phyloP scores from a whole-genome alignment of 768 basidiomycete genomes.

The Suillus bovinus region DNA sequence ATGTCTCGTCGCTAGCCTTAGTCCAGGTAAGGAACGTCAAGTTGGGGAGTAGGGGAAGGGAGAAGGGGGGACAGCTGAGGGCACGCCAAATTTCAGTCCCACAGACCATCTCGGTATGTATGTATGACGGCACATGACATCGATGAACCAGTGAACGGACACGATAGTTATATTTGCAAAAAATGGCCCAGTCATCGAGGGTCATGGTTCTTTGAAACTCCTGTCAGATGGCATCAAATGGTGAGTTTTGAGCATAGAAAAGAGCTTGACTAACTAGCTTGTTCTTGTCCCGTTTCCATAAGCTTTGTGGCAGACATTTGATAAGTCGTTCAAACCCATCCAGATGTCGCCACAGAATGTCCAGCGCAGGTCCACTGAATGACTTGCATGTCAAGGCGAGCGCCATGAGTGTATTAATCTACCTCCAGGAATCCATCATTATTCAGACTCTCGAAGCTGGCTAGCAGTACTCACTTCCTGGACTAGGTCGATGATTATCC shows the following conservation, averaged over 20 bases:
- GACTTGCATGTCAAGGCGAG: slow-evolving; percentile 4
- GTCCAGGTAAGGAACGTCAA: neutral
- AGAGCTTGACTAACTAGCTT: neutral
- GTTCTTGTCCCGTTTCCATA: neutral
- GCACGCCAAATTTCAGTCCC: neutral
- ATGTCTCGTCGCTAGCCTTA: no score
- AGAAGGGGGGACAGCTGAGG: neutral
- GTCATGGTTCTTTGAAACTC: neutral
- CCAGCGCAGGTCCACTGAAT: neutral
- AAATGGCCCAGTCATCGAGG: neutral
- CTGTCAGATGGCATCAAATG: no score
- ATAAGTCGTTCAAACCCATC: neutral
- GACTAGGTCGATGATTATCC: neutral
- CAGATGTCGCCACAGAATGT: slow-evolving; percentile 2
- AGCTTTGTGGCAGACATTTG: neutral
- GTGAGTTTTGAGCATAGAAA: no score
- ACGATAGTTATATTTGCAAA: neutral
- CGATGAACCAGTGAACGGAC: slow-evolving; percentile 12
- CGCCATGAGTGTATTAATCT: neutral
- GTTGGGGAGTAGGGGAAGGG: slow-evolving; percentile 1
- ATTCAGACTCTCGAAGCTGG: no score
- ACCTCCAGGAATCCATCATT: no score
- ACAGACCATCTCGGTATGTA: no score
- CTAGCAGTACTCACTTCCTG: no score
- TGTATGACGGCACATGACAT: no score